phyloP scores from a whole-genome alignment of 2,329 filamentous ascomycete species.

The Hypoxylon sp. region DNA sequence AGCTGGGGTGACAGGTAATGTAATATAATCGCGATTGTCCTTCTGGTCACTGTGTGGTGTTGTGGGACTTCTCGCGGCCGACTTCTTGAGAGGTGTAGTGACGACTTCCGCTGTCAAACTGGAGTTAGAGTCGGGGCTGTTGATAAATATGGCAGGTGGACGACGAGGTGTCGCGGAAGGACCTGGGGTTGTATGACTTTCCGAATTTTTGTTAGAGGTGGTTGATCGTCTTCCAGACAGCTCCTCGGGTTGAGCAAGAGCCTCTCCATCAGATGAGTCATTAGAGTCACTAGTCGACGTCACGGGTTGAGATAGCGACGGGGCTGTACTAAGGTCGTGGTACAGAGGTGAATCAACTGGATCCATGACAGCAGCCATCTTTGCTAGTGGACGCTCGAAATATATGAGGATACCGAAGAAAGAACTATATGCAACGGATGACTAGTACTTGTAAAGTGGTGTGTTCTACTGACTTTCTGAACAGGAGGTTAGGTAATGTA shows the following conservation, averaged over 20 bases:
- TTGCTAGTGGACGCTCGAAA: constrained; percentile 3
- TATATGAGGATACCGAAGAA: background rate
- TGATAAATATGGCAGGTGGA: background rate
- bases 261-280: background rate
- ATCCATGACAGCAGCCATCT: background rate
- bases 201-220: background rate
- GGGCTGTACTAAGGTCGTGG: background rate
- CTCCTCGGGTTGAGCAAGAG: background rate
- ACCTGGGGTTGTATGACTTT: background rate
- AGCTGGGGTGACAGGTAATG: background rate
- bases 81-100: constrained; percentile 1
- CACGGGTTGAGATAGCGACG: background rate
- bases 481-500: background rate
- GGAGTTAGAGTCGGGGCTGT: background rate
- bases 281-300: background rate
- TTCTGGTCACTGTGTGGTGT: background rate
- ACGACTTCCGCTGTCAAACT: background rate
- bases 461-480: background rate
- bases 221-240: background rate
- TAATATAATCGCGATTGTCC: background rate
- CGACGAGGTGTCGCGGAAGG: background rate
- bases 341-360: constrained; percentile 6
- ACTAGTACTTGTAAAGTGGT: background rate
- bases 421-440: background rate
- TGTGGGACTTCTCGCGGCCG: background rate